These are phyloP conservation scores for Tephrocybe sp. DNA, from an alignment of 768 basidiomycete species.

Conservation along the genomic window DNA sequence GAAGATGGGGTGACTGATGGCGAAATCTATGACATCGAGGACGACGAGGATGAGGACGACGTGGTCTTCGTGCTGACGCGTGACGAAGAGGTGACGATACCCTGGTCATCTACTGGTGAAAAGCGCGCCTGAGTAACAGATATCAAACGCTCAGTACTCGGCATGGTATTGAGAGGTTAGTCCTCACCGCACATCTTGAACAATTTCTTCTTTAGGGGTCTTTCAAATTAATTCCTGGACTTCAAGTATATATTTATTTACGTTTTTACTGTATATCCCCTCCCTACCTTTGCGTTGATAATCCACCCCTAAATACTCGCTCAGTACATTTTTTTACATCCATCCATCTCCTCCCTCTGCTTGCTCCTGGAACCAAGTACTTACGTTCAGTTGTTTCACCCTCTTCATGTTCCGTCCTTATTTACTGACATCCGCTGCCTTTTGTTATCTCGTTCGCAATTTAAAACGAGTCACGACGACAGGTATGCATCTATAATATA, in stretches of 20 bases:
- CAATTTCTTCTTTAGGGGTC: constrained; percentile 2
- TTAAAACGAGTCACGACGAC: too few relatives aligned
- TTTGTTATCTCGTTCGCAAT: too few relatives aligned
- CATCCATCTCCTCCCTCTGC: not conserved
- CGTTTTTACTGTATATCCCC: not conserved
- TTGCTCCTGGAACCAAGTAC: constrained; percentile 2
- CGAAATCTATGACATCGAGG: constrained; percentile 37
- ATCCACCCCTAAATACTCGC: constrained; percentile 5
- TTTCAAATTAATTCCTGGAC: constrained; percentile 5
- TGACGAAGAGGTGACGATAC: constrained; percentile 38
- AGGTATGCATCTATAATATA: too few relatives aligned
- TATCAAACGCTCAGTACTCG: too few relatives aligned
- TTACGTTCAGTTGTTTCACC: too few relatives aligned
- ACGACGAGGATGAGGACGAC: constrained; percentile 72
- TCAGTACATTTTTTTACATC: not conserved
- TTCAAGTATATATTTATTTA: not conserved
- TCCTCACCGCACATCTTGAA: constrained; percentile 5
- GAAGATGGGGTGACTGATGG: constrained; percentile 31
- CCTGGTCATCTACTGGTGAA: constrained; percentile 26
- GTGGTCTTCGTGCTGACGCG: constrained; percentile 63
- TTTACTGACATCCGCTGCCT: too few relatives aligned
- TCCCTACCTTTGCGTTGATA: constrained; percentile 1
- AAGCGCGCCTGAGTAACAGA: constrained; percentile 13
- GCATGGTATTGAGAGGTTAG: constrained; percentile 8
- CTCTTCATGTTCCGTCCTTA: too few relatives aligned